Evolutionary conservation across 163 green algal species (phyloP).

Genomic region (Scenedesmus sp.): DNA sequence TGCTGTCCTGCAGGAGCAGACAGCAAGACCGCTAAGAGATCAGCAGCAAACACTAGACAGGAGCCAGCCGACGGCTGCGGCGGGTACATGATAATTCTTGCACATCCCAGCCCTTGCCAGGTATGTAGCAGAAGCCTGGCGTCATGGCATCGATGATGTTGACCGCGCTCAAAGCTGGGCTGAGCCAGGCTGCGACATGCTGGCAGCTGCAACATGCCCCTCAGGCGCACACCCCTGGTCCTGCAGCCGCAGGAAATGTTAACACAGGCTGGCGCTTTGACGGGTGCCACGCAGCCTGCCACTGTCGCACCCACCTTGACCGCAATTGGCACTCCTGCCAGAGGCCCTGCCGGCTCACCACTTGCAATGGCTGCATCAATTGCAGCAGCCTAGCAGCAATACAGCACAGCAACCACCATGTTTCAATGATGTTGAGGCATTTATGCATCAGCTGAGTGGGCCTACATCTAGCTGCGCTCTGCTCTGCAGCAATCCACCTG

Average conservation of each 20-base stretch:
- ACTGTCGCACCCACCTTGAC: slow-evolving; percentile 82
- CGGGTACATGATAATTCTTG: too few relatives aligned
- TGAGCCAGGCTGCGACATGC: background rate
- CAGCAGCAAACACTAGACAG: too few relatives aligned
- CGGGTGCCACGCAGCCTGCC: background rate
- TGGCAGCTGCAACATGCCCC: background rate
- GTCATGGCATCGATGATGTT: background rate
- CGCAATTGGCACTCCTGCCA: slow-evolving; percentile 89
- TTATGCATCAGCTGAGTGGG: background rate
- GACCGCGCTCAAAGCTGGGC: background rate
- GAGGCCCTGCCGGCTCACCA: slow-evolving; percentile 56
- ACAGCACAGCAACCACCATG: background rate
- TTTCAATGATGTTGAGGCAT: background rate
- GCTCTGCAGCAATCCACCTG: too few relatives aligned
- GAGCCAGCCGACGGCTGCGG: too few relatives aligned
- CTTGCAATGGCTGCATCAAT: slow-evolving; percentile 75
- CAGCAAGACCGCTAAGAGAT: background rate
- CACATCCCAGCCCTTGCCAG: too few relatives aligned
- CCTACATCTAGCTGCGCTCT: background rate
- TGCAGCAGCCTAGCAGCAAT: slow-evolving; percentile 66
- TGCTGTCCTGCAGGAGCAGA: slow-evolving; percentile 88
- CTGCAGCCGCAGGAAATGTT: background rate
- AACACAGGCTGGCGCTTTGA: background rate
- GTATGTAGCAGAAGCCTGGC: background rate
- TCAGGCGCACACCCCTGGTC: background rate